Evolutionary conservation across 148 eudicot species (phyloP).

Genomic region (Selenicereus undatus): DNA sequence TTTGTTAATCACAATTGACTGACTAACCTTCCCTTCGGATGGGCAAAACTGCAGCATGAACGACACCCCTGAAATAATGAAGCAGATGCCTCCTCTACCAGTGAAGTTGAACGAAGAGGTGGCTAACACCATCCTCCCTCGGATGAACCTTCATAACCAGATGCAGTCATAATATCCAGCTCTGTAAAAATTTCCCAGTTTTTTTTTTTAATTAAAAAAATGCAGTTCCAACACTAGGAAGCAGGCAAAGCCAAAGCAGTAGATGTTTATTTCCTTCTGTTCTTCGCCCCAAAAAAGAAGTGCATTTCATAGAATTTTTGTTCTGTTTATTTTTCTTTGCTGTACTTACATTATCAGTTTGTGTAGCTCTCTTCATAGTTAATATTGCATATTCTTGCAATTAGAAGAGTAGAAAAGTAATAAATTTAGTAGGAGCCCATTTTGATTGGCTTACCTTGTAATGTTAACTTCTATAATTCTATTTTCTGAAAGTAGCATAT

Average conservation of each 20-base stretch:
- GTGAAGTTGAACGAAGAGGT: constrained; percentile 93
- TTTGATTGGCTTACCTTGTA: constrained; percentile 17
- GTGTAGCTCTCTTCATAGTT: constrained; percentile 29
- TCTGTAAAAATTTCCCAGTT: constrained; percentile 7
- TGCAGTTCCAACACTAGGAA: constrained; percentile 16
- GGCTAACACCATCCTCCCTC: constrained; percentile 61
- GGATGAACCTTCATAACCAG: constrained; percentile 31
- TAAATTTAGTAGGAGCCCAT: constrained; percentile 22
- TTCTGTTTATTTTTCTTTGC: constrained; percentile 1
- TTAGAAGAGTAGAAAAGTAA: constrained; percentile 20
- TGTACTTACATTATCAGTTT: constrained; percentile 11
- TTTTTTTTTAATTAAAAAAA: not conserved
- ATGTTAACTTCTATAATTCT: constrained; percentile 2
- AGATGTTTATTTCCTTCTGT: constrained; percentile 15
- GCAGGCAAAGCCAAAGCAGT: constrained; percentile 12
- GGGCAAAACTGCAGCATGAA: constrained; percentile 50
- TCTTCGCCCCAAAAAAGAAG: constrained; percentile 10
- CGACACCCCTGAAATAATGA: constrained; percentile 87
- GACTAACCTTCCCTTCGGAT: not conserved
- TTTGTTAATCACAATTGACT: not conserved
- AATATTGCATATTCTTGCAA: constrained; percentile 23
- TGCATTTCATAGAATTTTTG: constrained; percentile 7
- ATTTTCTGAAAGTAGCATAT: not conserved
- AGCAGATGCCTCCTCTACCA: constrained; percentile 94
- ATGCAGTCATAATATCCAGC: constrained; percentile 42